Base-by-base conservation (phyloP, 768 basidiomycete species). In the Boletus barrowsii region DNA sequence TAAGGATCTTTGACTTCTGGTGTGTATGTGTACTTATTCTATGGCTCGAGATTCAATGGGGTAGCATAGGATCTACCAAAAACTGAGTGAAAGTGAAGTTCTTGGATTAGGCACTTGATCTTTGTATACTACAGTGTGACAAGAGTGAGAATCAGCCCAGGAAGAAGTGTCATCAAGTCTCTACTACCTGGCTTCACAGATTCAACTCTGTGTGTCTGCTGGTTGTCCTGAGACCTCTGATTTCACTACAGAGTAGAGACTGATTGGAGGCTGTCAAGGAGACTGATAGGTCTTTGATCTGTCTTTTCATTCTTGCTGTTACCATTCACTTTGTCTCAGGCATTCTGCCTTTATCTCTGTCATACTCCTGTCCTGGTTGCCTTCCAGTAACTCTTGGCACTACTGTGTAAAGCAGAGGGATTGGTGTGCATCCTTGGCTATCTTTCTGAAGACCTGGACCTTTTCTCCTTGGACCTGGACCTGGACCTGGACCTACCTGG, bases 171-270 rank as follows among this genome's bases (percentile, higher is more conserved):
- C 0, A 20, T 54, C 46, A 53, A 57, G 56, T 57, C 41, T 37
- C 42, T 57, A 54, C 42, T 57, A 43, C 37, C 55, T 54, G 4
- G 55, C 51, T 57, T 57, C 46, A 44, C 37, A 57, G 55, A 57
- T 49, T 49, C 47, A 54, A 57, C 52, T 57, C 56, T 57, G 37
- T 45, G 52, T 57, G 33, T 33, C 7, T 24, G 36, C 56, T 45
- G 47, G 52, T 57, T 49, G 56, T 15, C 17, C 22, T 17, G 18
- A 30, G 46, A 47, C 29, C 51, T 53, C 55, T 53, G 46, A 53
- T 43, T 7, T 2, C 15, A 53, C 46, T 37, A 56, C 42, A 49
- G 52, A 13, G 22, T n/a, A 17, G 37, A 57, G 56, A 49, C 36
- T 42, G 26, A 37, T 47, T 48, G 51, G 26, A 10, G 11, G 46